Base-by-base conservation (phyloP, 139 green algal genomes). In the Mesostigma viride region DNA sequence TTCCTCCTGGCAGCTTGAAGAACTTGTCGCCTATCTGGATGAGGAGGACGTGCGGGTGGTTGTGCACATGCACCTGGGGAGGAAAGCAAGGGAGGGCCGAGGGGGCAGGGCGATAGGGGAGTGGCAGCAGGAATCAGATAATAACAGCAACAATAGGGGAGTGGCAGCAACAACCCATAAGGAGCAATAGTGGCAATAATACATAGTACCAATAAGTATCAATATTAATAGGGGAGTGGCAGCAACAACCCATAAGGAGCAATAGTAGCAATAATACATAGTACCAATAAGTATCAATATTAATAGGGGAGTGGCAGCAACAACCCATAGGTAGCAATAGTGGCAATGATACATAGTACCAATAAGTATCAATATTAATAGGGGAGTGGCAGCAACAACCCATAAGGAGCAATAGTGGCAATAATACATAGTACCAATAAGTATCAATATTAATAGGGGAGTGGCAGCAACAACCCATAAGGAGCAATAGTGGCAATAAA, bases 1-100 rank as follows among this genome's bases (percentile, higher is more conserved):
- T 71, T 4, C 91, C 91, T 0, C 91, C 91, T 0, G 91, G 91
- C 17, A 97, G 80, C 57, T 86, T 91, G 69, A 94, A 97, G 68
- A 88, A 92, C 1, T 70, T 35, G 17, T 58, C 72, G 27, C 48
- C 79, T 44, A 90, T 74, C 65, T 97, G 91, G 24, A 97, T 70
- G 3, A 97, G 80, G 35, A 97, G 71, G 1, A 96, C 78, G 67
- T 97, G 91, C 3, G 90, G 89, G 70, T 95, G 87, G 62, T 87
- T 89, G 83, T 96, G 91, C 57, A 95, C 71, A 36, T 91, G 84
- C 3, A 74, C 24, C 53, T 33, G 53, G 11, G n/a, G 5, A 53
- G 17, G 14, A 65, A 24, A 34, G 1, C 2, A 62, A 60, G 46
- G 11, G 1, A 45, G 24, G 1, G 28, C 14, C 17, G 3, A 24